Base-by-base conservation (phyloP, 1,139 yeast genomes). In the Kurtzmaniella quercitrusa region DNA sequence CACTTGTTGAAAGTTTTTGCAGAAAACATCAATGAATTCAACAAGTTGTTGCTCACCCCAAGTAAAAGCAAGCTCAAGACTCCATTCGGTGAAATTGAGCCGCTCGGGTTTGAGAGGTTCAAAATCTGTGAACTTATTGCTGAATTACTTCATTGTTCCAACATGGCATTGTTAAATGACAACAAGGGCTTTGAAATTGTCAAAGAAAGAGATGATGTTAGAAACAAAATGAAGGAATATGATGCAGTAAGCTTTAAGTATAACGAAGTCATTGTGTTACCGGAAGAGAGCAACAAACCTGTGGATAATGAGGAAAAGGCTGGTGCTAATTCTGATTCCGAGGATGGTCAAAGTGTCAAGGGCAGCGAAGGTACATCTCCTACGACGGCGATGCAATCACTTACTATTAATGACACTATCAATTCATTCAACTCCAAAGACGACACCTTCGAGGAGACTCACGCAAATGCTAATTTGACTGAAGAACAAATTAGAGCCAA, bases 81-180 rank as follows among this genome's bases (percentile, higher is more conserved):
- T 4, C 71, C 74, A 2, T 67, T 69, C 52, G 78, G 78, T 5
- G 73, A 68, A 47, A 72, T 72, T 39, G 95, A 88, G 63, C 98
- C 98, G 1, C 69, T 93, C 34, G 98, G 98, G 0, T 91, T 91
- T 63, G 98, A 93, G 66, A 74, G 98, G 52, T 93, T 94, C 65
- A 88, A 91, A 60, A 86, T 93, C 41, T 93, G 97, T 60, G 98
- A 94, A 65, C 73, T 93, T 50, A 81, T 93, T 49, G 98, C 98
- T 0, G 99, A 93, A 61, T 73, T 93, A 41, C 74, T 93, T 45
- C 99, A 93, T 64, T 93, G 99, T 59, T 88, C 97, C 20, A 93
- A 93, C 63, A 94, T 94, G 98, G 94, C 93, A 0, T 69, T 93
- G 38, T 73, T 93, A 50, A 93, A 93, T 59, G 96, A 91, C 50